These are phyloP conservation scores for Coemansia sp. DNA, from an alignment of 192 early-diverging fungal species.

Conservation along the genomic window DNA sequence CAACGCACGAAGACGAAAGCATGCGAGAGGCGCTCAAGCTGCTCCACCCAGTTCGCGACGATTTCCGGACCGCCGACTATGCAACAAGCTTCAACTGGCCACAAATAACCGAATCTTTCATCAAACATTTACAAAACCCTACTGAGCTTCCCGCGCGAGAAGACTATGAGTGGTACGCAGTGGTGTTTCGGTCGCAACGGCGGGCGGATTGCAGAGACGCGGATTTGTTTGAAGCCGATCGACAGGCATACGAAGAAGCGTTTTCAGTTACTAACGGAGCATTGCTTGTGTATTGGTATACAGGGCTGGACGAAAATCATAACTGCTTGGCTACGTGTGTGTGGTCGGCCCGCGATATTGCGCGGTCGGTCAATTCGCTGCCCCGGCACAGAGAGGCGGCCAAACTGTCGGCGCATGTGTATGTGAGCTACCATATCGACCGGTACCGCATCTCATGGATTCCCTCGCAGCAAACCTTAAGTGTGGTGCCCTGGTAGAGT, in stretches of 20 bases:
- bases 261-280: slow-evolving; percentile 30
- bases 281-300: slow-evolving; percentile 45
- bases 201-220: slow-evolving; percentile 34
- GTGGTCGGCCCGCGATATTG: slow-evolving; percentile 38
- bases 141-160: neutral
- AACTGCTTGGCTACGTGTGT: slow-evolving; percentile 50
- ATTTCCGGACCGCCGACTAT: slow-evolving; percentile 39
- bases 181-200: slow-evolving; percentile 46
- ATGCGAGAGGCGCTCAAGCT: slow-evolving; percentile 36
- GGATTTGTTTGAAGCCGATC: slow-evolving; percentile 42
- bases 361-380: slow-evolving; percentile 38
- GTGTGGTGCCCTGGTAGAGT: slow-evolving; percentile 9
- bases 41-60: slow-evolving; percentile 11
- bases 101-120: slow-evolving; percentile 22
- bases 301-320: slow-evolving; percentile 34
- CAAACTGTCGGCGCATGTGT: slow-evolving; percentile 32
- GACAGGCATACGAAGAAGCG: slow-evolving; percentile 40
- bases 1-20: slow-evolving; percentile 39
- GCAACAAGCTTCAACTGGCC: slow-evolving; percentile 39
- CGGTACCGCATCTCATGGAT: slow-evolving; percentile 27
- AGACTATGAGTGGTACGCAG: slow-evolving; percentile 35
- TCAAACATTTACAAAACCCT: neutral
- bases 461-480: neutral
- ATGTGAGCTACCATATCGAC: slow-evolving; percentile 43
- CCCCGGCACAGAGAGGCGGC: slow-evolving; percentile 34